A percentile compares a stretch with the other conserved stretches of the same genome.
Evolutionary conservation across 495 filamentous ascomycete genomes (phyloP).

Genomic region (Aspergillus diversus): DNA sequence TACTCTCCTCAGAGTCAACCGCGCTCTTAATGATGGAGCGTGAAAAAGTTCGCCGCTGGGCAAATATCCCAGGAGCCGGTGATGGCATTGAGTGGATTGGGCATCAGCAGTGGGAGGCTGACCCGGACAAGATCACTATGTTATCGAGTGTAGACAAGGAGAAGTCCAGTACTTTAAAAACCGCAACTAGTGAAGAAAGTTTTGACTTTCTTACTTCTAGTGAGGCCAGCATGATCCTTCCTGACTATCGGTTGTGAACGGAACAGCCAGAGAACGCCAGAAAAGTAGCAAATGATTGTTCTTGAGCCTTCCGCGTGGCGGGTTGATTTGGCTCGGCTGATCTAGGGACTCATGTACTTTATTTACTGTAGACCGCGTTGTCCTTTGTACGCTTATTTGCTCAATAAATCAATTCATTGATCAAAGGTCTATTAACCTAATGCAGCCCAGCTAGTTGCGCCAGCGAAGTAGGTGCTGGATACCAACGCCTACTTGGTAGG

Average conservation of each 20-base stretch:
- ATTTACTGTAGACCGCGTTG: background rate
- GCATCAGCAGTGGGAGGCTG: slow-evolving; percentile 38
- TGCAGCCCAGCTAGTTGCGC: too few species aligned
- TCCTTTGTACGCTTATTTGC: too few species aligned
- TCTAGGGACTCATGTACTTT: slow-evolving; percentile 9
- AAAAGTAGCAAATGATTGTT: slow-evolving; percentile 24
- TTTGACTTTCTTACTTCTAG: slow-evolving; percentile 58
- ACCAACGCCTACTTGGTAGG: too few species aligned
- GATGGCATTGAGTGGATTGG: slow-evolving; percentile 63
- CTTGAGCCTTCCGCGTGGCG: slow-evolving; percentile 20
- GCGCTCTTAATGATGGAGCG: slow-evolving; percentile 51
- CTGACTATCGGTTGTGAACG: slow-evolving; percentile 25
- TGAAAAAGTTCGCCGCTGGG: slow-evolving; percentile 37
- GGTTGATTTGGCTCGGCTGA: slow-evolving; percentile 2
- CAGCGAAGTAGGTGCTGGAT: too few species aligned
- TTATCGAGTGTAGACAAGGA: slow-evolving; percentile 27
- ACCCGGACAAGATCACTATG: slow-evolving; percentile 24
- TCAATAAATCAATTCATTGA: too few species aligned
- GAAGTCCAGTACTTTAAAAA: slow-evolving; percentile 37
- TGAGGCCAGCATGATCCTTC: slow-evolving; percentile 51
- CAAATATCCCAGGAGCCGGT: slow-evolving; percentile 36
- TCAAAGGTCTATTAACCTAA: too few species aligned
- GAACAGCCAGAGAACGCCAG: background rate
- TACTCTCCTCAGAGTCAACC: slow-evolving; percentile 12
- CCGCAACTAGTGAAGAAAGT: slow-evolving; percentile 62